Base-by-base conservation (phyloP, 2,329 filamentous ascomycete genomes). In the Drechslera avenae region DNA sequence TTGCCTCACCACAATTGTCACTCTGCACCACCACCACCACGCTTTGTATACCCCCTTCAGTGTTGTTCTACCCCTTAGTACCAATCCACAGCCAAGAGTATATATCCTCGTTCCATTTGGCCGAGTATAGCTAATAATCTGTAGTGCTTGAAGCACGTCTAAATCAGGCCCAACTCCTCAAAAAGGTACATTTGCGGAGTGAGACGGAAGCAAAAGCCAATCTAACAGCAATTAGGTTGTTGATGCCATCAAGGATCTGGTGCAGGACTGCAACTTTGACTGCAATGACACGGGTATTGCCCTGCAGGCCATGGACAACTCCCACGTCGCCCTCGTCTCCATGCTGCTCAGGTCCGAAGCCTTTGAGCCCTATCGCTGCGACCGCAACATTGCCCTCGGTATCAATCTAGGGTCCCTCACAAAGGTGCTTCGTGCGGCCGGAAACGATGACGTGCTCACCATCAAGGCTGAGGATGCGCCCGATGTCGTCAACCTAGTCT, bases 231-330 rank as follows among this genome's bases (percentile, higher is more conserved):
- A 40, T 14, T 63, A 96, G 91, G 90, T 97, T 59, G 92, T 99
- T 70, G 95, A 99, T 75, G 91, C 95, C 67, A 97, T 99, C 86
- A 97, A 97, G 79, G 94, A 99, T 71, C 86, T 99, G 43, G 94
- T 99, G 46, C 94, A 97, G 78, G 94, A 99, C 80, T 99, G 94
- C 87, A 99, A 99, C 81, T 99, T 99, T 80, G 94, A 99, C 83
- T 99, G 95, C 88, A 99, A 97, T 88, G 95, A 99, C 83, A 93
- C 91, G 47, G 94, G 94, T 57, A 94, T 99, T 71, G 92, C 93
- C 43, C 89, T 99, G 49, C 94, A 99, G 79, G 94, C 94, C 71
- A 99, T 99, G 95, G 94, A 99, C 83, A 99, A 97, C 85, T 97
- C 92, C 42, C 94, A 99, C 79, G 94, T 99, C 68, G 94, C 94